Percentiles rank a stretch among this genome's conserved stretches.
Evolutionary conservation across 495 filamentous ascomycete genomes (phyloP).

Genomic region (Penicillium manginii): DNA sequence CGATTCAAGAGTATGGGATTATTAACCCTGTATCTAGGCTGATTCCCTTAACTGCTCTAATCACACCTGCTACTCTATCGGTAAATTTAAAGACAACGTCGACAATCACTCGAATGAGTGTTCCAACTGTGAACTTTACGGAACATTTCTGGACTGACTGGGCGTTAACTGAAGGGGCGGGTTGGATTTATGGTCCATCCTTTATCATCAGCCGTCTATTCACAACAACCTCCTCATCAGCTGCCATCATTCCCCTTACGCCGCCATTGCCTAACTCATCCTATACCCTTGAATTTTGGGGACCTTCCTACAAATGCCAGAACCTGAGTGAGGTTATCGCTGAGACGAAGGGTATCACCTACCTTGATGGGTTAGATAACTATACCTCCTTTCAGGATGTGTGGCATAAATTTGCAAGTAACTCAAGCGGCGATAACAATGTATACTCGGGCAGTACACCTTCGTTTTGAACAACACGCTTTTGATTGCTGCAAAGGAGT

Average conservation of each 20-base stretch:
- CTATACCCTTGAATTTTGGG: conserved; percentile 10
- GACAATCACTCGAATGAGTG: conserved; percentile 1
- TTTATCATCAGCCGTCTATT: conserved; percentile 2
- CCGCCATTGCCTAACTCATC: conserved; percentile 10
- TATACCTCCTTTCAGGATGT: conserved; percentile 9
- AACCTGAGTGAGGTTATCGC: conserved; percentile 4
- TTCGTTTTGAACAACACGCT: conserved; percentile 1
- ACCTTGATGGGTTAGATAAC: background rate
- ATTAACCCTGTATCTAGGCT: conserved; percentile 4
- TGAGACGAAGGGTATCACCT: conserved; percentile 7
- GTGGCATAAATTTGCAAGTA: background rate
- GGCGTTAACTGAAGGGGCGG: conserved; percentile 1
- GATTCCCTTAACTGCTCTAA: conserved; percentile 4
- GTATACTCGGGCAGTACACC: conserved; percentile 2
- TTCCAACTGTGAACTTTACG: conserved; percentile 8
- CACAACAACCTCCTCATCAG: conserved; percentile 3
- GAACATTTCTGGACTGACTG: background rate
- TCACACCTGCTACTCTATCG: conserved; percentile 6
- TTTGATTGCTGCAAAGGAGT: conserved; percentile 1
- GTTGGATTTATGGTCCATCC: background rate
- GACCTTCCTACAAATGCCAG: conserved; percentile 12
- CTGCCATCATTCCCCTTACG: background rate
- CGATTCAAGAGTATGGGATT: background rate
- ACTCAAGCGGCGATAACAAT: background rate
- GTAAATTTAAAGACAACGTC: conserved; percentile 1